A percentile compares a stretch with the other conserved stretches of the same genome.
These are phyloP conservation scores for Fonsecaea pugnacius DNA, from an alignment of 2,329 filamentous ascomycete genomes.

Conservation along the genomic window DNA sequence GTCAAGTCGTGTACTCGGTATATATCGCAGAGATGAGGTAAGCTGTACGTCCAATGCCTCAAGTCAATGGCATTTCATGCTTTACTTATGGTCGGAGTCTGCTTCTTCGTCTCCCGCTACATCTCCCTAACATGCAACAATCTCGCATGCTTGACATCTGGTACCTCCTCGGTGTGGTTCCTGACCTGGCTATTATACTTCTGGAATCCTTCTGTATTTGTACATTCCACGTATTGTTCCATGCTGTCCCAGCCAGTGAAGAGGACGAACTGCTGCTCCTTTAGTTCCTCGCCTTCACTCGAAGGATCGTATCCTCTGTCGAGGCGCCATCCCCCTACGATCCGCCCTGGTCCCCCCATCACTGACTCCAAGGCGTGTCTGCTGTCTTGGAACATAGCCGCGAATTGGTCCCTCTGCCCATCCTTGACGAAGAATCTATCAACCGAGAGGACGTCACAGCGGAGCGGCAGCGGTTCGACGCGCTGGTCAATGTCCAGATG, in stretches of 20 bases:
- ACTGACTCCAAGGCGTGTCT: slow-evolving; percentile 21
- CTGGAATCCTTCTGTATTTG: slow-evolving; percentile 41
- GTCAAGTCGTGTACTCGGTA: too few relatives aligned
- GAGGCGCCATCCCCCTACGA: slow-evolving; percentile 48
- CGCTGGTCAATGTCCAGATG: slow-evolving; percentile 48
- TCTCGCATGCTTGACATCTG: slow-evolving; percentile 41
- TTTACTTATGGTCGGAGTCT: too few relatives aligned
- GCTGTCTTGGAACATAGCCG: slow-evolving; percentile 13
- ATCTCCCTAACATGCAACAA: slow-evolving; percentile 15
- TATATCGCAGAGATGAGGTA: too few relatives aligned
- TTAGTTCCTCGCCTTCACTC: slow-evolving; percentile 24
- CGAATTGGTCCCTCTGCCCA: slow-evolving; percentile 20
- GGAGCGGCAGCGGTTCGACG: slow-evolving; percentile 6
- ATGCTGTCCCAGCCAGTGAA: slow-evolving; percentile 47
- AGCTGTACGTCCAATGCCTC: too few relatives aligned
- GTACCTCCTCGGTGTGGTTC: slow-evolving; percentile 35
- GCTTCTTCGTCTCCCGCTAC: slow-evolving; percentile 3
- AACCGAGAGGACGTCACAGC: slow-evolving; percentile 22
- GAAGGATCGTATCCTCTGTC: slow-evolving; percentile 39
- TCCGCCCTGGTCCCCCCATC: slow-evolving; percentile 38
- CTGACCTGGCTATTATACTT: slow-evolving; percentile 37
- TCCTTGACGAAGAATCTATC: slow-evolving; percentile 25
- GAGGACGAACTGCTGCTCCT: slow-evolving; percentile 52
- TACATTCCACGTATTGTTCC: slow-evolving; percentile 45
- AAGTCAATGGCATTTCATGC: too few relatives aligned